phyloP scores from a whole-genome alignment of 2,329 filamentous ascomycete genomes.

The Didymella glomerata region DNA sequence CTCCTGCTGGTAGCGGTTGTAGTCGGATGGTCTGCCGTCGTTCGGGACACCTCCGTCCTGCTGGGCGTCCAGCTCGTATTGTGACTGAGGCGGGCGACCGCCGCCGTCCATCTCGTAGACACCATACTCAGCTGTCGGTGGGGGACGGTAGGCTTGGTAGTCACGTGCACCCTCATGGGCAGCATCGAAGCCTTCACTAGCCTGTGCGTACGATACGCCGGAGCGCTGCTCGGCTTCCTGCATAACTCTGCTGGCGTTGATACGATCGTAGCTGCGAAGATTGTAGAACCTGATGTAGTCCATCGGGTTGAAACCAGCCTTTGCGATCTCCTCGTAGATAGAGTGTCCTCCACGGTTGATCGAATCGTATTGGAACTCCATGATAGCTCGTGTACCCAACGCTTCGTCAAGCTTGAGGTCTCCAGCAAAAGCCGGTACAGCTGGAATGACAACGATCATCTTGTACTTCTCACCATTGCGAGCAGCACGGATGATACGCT shows the following conservation, averaged over 20 bases:
- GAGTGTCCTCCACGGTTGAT: constrained; percentile 80
- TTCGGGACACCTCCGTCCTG: constrained; percentile 32
- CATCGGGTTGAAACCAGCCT: constrained; percentile 72
- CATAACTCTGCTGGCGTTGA: constrained; percentile 74
- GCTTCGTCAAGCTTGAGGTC: constrained; percentile 77
- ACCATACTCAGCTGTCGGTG: constrained; percentile 49
- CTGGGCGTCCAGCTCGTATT: constrained; percentile 34
- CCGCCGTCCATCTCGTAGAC: constrained; percentile 46
- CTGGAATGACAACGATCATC: constrained; percentile 79
- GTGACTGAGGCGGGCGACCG: constrained; percentile 27
- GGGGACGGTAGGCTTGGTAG: constrained; percentile 46
- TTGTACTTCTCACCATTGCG: constrained; percentile 72
- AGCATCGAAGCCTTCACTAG: constrained; percentile 70
- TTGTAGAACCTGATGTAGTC: constrained; percentile 87
- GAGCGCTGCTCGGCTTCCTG: constrained; percentile 66
- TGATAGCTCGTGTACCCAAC: constrained; percentile 81
- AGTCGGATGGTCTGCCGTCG: constrained; percentile 53
- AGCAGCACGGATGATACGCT: constrained; percentile 76
- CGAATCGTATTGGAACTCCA: constrained; percentile 82
- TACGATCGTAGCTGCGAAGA: constrained; percentile 81
- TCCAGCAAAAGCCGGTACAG: constrained; percentile 83
- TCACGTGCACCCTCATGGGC: constrained; percentile 54
- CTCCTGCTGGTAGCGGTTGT: constrained; percentile 76
- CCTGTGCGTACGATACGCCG: constrained; percentile 73
- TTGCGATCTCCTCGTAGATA: constrained; percentile 75